A percentile compares a stretch with the other conserved stretches of the same genome.
Conservation (phyloP, 371 early-diverging fungal species). For the Actinomortierella wolfii region DNA sequence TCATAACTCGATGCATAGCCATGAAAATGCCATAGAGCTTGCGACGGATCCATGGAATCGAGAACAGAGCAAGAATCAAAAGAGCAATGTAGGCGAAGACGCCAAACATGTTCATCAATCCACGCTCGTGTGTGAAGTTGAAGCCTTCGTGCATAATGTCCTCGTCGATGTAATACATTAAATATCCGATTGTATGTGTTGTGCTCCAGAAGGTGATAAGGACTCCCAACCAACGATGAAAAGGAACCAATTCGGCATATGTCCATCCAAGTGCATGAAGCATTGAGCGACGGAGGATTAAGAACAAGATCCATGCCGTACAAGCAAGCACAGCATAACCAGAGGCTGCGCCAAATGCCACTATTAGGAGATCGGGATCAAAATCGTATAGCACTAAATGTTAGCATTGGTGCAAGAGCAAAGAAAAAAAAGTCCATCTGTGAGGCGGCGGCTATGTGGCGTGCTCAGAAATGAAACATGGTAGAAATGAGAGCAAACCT, state of each 20-base stretch:
- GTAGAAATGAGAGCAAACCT: background rate
- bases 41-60: background rate
- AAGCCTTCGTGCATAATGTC: background rate
- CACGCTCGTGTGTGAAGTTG: background rate
- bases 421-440: no score
- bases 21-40: background rate
- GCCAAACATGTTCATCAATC: conserved; percentile 7
- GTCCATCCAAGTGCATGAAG: conserved; percentile 5
- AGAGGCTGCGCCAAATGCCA: background rate
- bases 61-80: background rate
- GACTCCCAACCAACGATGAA: conserved; percentile 9
- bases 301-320: conserved; percentile 2
- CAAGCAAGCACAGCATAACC: conserved; percentile 8
- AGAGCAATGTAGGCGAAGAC: conserved; percentile 1
- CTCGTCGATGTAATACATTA: conserved; percentile 7
- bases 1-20: conserved; percentile 2
- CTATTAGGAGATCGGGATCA: background rate
- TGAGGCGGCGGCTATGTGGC: no score
- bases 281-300: conserved; percentile 6
- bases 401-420: no score
- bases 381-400: no score
- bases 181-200: conserved; percentile 5
- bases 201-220: conserved; percentile 6
- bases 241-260: conserved; percentile 5
- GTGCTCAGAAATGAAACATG: no score